These are phyloP conservation scores for Macrolepiota fuliginosa DNA, from an alignment of 768 basidiomycete genomes.

Conservation along the genomic window DNA sequence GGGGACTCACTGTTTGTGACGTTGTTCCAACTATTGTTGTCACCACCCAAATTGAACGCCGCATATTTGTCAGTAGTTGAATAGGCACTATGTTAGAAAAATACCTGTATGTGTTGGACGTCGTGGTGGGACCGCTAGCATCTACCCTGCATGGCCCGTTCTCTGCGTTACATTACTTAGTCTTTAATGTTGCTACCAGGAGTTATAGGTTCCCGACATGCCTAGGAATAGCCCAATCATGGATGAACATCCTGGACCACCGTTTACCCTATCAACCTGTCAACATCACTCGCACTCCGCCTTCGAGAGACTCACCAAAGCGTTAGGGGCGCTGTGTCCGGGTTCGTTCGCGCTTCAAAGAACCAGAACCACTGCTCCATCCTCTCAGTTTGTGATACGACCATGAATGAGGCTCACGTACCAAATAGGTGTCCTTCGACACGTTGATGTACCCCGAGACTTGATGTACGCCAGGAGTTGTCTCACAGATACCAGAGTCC, in stretches of 20 bases:
- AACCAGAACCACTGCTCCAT: conserved; percentile 58
- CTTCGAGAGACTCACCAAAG: conserved; percentile 62
- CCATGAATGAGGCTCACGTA: conserved; percentile 16
- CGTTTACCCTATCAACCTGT: background rate
- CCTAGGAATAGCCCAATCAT: conserved; percentile 69
- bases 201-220: background rate
- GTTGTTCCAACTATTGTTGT: conserved; percentile 1
- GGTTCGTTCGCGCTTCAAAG: conserved; percentile 59
- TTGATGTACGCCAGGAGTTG: conserved; percentile 57
- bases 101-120: conserved; percentile 3
- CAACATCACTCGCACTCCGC: conserved; percentile 15
- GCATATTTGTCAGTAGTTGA: background rate
- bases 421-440: conserved; percentile 54
- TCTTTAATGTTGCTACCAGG: no score
- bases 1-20: conserved; percentile 4
- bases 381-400: background rate
- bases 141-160: conserved; percentile 8
- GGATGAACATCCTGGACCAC: conserved; percentile 50
- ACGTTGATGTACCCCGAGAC: conserved; percentile 66
- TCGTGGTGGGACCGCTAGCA: background rate
- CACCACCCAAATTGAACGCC: no score
- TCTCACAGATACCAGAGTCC: conserved; percentile 32
- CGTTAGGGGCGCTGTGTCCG: conserved; percentile 55
- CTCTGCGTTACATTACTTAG: background rate
- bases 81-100: background rate